phyloP scores from a whole-genome alignment of 495 filamentous ascomycete genomes.

The Talaromyces borbonicus region DNA sequence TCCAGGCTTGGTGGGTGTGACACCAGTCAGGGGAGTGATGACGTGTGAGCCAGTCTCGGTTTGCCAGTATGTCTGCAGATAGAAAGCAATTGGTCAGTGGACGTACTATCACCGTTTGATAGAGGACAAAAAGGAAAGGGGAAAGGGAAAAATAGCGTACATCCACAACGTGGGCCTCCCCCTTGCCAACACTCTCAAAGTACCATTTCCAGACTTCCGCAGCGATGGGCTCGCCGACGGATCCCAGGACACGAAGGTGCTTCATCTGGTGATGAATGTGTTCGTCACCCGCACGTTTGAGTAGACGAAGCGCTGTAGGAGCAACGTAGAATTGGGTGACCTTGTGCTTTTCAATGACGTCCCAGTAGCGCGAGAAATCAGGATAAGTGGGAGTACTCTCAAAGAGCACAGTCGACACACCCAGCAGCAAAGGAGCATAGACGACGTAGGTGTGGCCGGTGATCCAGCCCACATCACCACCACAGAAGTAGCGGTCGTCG shows the following conservation, averaged over 20 bases:
- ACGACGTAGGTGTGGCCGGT: conserved; percentile 99
- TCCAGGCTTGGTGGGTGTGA: conserved; percentile 48
- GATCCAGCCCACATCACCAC: conserved; percentile 98
- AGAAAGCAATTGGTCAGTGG: too few species aligned
- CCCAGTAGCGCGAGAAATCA: conserved; percentile 97
- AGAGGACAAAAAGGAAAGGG: conserved; percentile 7
- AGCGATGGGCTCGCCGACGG: conserved; percentile 97
- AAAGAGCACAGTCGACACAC: conserved; percentile 94
- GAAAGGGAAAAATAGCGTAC: conserved; percentile 44
- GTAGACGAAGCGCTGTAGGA: conserved; percentile 80
- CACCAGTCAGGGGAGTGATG: conserved; percentile 46
- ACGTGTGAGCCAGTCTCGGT: conserved; percentile 97
- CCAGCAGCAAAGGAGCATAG: conserved; percentile 87
- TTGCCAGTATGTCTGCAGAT: conserved; percentile 92
- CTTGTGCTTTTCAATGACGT: conserved; percentile 88
- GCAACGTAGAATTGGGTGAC: conserved; percentile 99
- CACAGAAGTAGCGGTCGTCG: conserved; percentile 89
- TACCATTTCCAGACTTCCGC: conserved; percentile 99
- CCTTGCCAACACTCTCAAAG: conserved; percentile 88
- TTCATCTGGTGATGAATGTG: conserved; percentile 86
- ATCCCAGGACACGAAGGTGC: conserved; percentile 79
- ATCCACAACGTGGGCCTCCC: conserved; percentile 88
- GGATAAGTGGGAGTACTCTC: conserved; percentile 97
- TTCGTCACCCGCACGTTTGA: conserved; percentile 91
- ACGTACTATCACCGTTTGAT: too few species aligned